A percentile compares a stretch with the other conserved stretches of the same genome.
These are phyloP conservation scores for Oropetium thomaeum DNA, from an alignment of 176 grass and related monocot genomes.

Conservation along the genomic window DNA sequence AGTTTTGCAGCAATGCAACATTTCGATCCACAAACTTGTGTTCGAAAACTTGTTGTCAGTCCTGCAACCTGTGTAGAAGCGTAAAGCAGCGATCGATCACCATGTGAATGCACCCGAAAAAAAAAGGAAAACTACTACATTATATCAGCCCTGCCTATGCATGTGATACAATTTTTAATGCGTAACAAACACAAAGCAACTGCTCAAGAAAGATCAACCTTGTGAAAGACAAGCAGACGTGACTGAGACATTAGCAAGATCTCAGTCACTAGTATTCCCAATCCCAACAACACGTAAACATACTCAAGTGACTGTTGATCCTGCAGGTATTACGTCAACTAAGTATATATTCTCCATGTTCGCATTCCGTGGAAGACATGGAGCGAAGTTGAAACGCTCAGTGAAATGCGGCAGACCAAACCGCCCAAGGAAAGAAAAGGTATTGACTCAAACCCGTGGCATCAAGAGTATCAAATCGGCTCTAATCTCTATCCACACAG, in stretches of 20 bases:
- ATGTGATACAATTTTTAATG: background rate
- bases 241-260: no score
- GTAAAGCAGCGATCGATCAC: slow-evolving; percentile 13
- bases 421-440: no score
- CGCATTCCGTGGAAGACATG: background rate
- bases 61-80: slow-evolving; percentile 40
- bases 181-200: background rate
- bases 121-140: background rate
- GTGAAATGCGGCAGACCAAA: background rate
- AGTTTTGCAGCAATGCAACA: slow-evolving; percentile 50
- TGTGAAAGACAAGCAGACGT: background rate
- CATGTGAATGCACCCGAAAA: background rate
- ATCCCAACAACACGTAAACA: background rate
- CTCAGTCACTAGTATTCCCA: no score
- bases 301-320: background rate
- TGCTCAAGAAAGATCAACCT: background rate
- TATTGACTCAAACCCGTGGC: background rate
- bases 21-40: slow-evolving; percentile 36
- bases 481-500: background rate
- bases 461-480: background rate
- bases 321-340: background rate
- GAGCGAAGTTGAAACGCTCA: background rate
- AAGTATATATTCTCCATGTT: background rate
- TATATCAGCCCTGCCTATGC: background rate
- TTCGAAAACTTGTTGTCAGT: slow-evolving; percentile 27